phyloP scores from a whole-genome alignment of 257 asterid genomes.

The Petunia secreta region DNA sequence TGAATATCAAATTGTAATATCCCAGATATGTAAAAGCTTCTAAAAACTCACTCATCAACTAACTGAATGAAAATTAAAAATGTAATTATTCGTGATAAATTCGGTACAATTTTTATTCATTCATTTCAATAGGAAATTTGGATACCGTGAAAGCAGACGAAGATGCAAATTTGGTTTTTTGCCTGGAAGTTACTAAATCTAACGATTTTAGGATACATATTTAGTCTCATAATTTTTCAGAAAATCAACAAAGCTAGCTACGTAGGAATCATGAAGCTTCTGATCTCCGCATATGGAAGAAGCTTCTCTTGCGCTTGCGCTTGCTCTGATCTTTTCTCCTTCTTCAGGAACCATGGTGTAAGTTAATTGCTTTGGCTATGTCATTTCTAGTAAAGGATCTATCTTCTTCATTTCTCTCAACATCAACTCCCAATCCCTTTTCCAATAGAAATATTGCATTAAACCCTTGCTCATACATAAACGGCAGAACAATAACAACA shows the following conservation, averaged over 20 bases:
- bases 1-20: too few relatives aligned
- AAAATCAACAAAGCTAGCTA: constrained; percentile 30
- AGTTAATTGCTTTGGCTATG: constrained; percentile 28
- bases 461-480: constrained; percentile 37
- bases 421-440: constrained; percentile 43
- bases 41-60: too few relatives aligned
- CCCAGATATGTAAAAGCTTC: too few relatives aligned
- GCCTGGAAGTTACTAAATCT: not conserved
- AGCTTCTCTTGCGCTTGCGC: constrained; percentile 30
- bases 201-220: not conserved
- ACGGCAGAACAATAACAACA: constrained; percentile 37
- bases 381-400: constrained; percentile 38
- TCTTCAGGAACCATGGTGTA: constrained; percentile 32
- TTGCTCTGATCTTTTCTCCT: constrained; percentile 28
- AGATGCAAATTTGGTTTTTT: not conserved
- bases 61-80: too few relatives aligned
- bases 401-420: constrained; percentile 37
- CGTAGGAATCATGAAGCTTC: constrained; percentile 20
- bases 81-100: not conserved
- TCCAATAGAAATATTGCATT: constrained; percentile 42
- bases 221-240: constrained; percentile 21
- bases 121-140: not conserved
- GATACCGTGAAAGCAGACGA: not conserved
- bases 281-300: constrained; percentile 33
- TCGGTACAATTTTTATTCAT: not conserved